Percentiles rank a stretch among this genome's conserved stretches.
These are phyloP conservation scores for Hyaloscypha finlandica DNA, from an alignment of 495 filamentous ascomycete genomes.

Conservation along the genomic window DNA sequence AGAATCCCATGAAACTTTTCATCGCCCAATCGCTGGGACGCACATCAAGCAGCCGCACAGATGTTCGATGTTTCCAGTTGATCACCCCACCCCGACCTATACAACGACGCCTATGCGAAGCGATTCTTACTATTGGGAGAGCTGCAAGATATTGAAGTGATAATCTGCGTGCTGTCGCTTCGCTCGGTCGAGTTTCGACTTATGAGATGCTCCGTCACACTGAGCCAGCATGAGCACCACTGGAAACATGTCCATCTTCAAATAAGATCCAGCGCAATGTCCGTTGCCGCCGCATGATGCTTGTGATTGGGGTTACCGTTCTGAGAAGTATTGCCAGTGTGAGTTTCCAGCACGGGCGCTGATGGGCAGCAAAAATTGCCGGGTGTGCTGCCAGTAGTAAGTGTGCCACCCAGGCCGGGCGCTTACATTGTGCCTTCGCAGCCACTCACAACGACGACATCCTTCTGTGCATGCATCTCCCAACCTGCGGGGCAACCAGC, in stretches of 20 bases:
- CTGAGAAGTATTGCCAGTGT: not conserved
- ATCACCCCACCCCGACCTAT: not conserved
- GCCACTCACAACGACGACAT: not conserved
- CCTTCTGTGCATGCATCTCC: not conserved
- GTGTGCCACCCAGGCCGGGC: not conserved
- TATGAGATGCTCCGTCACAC: slow-evolving; percentile 8
- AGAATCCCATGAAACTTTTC: not conserved
- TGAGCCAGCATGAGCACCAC: not conserved
- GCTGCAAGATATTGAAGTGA: not conserved
- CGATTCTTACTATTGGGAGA: not conserved
- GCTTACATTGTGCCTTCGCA: not conserved
- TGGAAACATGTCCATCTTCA: not conserved
- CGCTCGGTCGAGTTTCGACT: slow-evolving; percentile 1
- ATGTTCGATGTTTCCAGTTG: not conserved
- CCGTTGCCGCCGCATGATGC: not conserved
- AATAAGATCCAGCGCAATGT: slow-evolving; percentile 11
- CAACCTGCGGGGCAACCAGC: not conserved
- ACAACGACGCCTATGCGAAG: not conserved
- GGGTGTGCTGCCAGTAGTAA: too few relatives aligned
- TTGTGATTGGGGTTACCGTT: slow-evolving; percentile 5
- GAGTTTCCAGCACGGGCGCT: slow-evolving; percentile 5
- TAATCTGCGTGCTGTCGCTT: not conserved
- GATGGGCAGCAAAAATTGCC: not conserved
- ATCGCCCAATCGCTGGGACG: not conserved
- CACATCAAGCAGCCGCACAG: not conserved